Evolutionary conservation across 2,329 filamentous ascomycete genomes (phyloP).

Genomic region (Sporothrix mexicana): DNA sequence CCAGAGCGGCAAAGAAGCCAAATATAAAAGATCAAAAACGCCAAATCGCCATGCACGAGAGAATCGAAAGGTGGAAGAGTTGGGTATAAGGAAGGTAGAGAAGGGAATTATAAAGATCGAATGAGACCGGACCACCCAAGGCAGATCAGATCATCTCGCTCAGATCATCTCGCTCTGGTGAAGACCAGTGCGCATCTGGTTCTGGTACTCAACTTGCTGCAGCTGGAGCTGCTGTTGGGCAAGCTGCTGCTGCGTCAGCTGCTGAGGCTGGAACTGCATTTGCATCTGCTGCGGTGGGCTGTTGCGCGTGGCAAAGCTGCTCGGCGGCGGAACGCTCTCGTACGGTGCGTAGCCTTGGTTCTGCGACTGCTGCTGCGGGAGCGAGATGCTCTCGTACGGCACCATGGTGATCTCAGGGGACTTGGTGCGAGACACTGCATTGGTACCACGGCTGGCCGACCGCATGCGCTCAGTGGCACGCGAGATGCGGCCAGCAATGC

Average conservation of each 20-base stretch:
- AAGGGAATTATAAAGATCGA: neutral
- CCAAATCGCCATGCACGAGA: constrained; percentile 46
- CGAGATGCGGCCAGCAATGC: constrained; percentile 59
- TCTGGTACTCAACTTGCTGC: constrained; percentile 43
- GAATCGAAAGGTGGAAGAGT: constrained; percentile 27
- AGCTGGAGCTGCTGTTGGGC: constrained; percentile 39
- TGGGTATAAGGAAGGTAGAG: constrained; percentile 30
- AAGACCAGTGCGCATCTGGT: constrained; percentile 57
- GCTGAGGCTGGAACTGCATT: constrained; percentile 34
- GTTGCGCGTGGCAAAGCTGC: constrained; percentile 43
- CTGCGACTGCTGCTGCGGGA: constrained; percentile 47
- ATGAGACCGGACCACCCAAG: constrained; percentile 26
- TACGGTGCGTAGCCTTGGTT: constrained; percentile 47
- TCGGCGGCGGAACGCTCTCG: constrained; percentile 50
- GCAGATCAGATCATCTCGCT: constrained; percentile 59
- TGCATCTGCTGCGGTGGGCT: constrained; percentile 45
- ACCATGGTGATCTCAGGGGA: constrained; percentile 46
- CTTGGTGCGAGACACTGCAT: constrained; percentile 43
- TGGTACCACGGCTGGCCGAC: constrained; percentile 63
- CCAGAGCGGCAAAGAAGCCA: constrained; percentile 17
- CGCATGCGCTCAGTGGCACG: constrained; percentile 66
- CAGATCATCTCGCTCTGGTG: constrained; percentile 63
- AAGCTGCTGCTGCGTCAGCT: constrained; percentile 41
- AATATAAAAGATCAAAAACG: constrained; percentile 42
- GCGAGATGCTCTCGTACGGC: constrained; percentile 50